A percentile compares a stretch with the other conserved stretches of the same genome.
Conservation (phyloP, 1,139 yeast genomes). For the Hyphopichia burtonii region DNA sequence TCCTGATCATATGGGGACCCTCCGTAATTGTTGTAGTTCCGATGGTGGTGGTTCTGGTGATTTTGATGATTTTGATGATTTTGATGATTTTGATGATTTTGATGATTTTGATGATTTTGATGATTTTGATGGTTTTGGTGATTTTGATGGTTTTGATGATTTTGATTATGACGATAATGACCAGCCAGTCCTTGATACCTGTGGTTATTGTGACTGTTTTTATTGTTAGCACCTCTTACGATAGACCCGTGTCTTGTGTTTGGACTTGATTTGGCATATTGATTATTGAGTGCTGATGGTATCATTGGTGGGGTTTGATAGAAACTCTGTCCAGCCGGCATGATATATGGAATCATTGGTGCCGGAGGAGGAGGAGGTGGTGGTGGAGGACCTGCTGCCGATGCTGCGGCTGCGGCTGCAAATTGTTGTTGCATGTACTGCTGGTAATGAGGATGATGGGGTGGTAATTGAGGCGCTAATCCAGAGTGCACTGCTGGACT, state of each 20-base stretch:
- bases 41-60: neutral
- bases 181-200: neutral
- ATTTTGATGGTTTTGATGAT: neutral
- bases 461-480: neutral
- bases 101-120: no score
- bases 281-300: neutral
- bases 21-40: neutral
- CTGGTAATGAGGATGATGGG: neutral
- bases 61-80: neutral
- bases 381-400: no score
- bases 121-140: neutral
- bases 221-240: neutral
- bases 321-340: neutral
- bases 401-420: neutral
- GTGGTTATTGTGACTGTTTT: neutral
- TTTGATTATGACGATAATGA: neutral
- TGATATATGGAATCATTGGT: slow-evolving; percentile 4
- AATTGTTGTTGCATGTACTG: slow-evolving; percentile 1
- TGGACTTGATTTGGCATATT: neutral
- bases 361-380: slow-evolving; percentile 2
- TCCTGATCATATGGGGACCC: slow-evolving; percentile 22
- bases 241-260: neutral
- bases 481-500: slow-evolving; percentile 1
- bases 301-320: neutral
- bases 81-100: neutral